Percentiles rank a stretch among this genome's conserved stretches.
These are phyloP conservation scores for Chaetomiaceae sp. DNA, from an alignment of 2,329 filamentous ascomycete genomes.

Conservation along the genomic window DNA sequence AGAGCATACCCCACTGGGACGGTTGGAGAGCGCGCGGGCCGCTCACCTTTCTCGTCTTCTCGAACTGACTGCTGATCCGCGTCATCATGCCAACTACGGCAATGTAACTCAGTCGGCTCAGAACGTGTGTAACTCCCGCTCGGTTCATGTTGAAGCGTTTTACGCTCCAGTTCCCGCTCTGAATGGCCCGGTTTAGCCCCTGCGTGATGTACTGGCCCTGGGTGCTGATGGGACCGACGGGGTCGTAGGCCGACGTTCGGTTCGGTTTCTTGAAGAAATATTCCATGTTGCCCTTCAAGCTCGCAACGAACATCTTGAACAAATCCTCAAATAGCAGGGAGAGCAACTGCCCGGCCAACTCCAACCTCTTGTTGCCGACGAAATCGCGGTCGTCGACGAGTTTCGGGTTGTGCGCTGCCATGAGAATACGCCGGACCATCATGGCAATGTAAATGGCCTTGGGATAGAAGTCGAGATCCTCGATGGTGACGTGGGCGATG, in stretches of 20 bases:
- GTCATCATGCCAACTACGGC: slow-evolving; percentile 99
- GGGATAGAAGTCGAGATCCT: slow-evolving; percentile 89
- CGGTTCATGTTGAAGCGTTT: slow-evolving; percentile 99
- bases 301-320: slow-evolving; percentile 89
- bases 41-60: slow-evolving; percentile 95
- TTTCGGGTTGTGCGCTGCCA: slow-evolving; percentile 84
- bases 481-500: slow-evolving; percentile 88
- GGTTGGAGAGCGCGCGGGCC: slow-evolving; percentile 93
- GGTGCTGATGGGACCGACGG: slow-evolving; percentile 73
- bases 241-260: slow-evolving; percentile 81
- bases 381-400: slow-evolving; percentile 96
- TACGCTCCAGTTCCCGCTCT: slow-evolving; percentile 95
- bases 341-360: slow-evolving; percentile 88
- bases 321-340: slow-evolving; percentile 93
- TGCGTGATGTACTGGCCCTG: slow-evolving; percentile 83
- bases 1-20: slow-evolving; percentile 97
- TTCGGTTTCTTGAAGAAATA: slow-evolving; percentile 94
- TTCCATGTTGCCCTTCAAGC: slow-evolving; percentile 90
- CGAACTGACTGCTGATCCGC: slow-evolving; percentile 94
- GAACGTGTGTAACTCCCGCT: slow-evolving; percentile 91
- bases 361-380: slow-evolving; percentile 93
- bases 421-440: slow-evolving; percentile 93
- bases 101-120: slow-evolving; percentile 94
- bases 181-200: slow-evolving; percentile 92
- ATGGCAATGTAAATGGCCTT: slow-evolving; percentile 94